These are phyloP conservation scores for Xylariaceae sp. DNA, from an alignment of 2,329 filamentous ascomycete genomes.

Conservation along the genomic window DNA sequence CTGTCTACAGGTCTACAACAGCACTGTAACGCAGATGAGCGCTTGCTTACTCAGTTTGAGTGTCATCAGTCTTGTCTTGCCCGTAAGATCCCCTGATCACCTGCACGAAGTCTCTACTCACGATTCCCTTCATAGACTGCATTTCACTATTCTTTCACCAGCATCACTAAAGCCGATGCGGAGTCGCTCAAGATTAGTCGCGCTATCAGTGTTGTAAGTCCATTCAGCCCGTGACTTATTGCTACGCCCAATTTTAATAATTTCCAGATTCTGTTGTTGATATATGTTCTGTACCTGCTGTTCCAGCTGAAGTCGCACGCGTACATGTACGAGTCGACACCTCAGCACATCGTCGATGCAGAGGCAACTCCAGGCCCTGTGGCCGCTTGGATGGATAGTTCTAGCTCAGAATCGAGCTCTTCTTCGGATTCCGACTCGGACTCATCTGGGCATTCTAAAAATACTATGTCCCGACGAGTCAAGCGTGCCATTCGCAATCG, in stretches of 20 bases:
- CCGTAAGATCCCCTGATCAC: constrained; percentile 47
- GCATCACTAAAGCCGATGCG: constrained; percentile 57
- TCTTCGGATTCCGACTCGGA: constrained; percentile 67
- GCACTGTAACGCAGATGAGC: constrained; percentile 93
- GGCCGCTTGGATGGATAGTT: constrained; percentile 75
- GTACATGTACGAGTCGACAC: constrained; percentile 89
- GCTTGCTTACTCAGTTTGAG: constrained; percentile 86
- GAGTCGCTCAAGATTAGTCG: constrained; percentile 81
- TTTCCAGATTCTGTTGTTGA: constrained; percentile 64
- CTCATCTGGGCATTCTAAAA: constrained; percentile 54
- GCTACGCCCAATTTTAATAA: constrained; percentile 14
- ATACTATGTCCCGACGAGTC: constrained; percentile 70
- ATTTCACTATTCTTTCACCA: constrained; percentile 81
- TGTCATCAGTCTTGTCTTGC: constrained; percentile 82
- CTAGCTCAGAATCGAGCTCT: constrained; percentile 51
- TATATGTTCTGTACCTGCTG: constrained; percentile 78
- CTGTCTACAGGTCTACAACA: constrained; percentile 72
- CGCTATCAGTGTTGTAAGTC: constrained; percentile 78
- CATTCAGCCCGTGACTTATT: neutral
- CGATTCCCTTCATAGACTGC: constrained; percentile 63
- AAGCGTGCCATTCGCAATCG: constrained; percentile 69
- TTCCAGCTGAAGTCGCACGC: constrained; percentile 91
- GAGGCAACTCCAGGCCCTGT: constrained; percentile 83
- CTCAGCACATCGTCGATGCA: constrained; percentile 88
- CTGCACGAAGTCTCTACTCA: constrained; percentile 19